Conservation (phyloP, 495 filamentous ascomycete genomes). For the Pyrenopolyporus hunteri region DNA sequence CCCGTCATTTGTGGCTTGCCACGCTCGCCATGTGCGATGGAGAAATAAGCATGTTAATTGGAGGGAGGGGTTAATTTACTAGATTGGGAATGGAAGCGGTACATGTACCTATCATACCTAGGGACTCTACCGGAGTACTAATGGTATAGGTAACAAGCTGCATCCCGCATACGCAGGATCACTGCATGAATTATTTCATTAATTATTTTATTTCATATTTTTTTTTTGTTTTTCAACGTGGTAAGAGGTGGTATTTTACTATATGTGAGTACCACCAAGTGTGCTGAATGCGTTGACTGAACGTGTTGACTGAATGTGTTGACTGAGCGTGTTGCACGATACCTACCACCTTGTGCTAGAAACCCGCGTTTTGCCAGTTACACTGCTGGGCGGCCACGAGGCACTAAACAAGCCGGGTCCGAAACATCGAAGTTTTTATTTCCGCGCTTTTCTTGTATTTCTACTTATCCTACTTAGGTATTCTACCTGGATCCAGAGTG, state of each 20-base stretch:
- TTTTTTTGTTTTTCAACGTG: too few relatives aligned
- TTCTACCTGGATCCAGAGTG: too few relatives aligned
- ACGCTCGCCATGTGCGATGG: constrained; percentile 40
- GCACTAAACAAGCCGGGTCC: constrained; percentile 24
- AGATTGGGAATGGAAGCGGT: too few relatives aligned
- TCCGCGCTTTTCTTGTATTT: constrained; percentile 3
- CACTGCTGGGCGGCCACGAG: constrained; percentile 41
- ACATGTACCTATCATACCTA: constrained; percentile 19
- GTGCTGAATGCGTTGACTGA: constrained; percentile 8
- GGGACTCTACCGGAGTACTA: too few relatives aligned
- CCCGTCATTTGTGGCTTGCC: constrained; percentile 39
- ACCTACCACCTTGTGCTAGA: background rate
- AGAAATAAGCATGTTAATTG: constrained; percentile 38
- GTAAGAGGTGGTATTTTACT: too few relatives aligned
- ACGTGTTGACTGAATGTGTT: background rate
- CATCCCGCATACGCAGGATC: constrained; percentile 31
- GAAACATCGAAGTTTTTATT: constrained; percentile 14
- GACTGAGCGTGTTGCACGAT: background rate
- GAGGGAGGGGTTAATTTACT: constrained; percentile 19
- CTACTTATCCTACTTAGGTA: too few relatives aligned
- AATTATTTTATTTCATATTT: too few relatives aligned
- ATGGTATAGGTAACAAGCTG: constrained; percentile 33
- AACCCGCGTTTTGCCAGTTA: constrained; percentile 23
- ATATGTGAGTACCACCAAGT: too few relatives aligned
- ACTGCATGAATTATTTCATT: constrained; percentile 14